Evolutionary conservation across 495 filamentous ascomycete species (phyloP).

Genomic region (Neurospora sp.): DNA sequence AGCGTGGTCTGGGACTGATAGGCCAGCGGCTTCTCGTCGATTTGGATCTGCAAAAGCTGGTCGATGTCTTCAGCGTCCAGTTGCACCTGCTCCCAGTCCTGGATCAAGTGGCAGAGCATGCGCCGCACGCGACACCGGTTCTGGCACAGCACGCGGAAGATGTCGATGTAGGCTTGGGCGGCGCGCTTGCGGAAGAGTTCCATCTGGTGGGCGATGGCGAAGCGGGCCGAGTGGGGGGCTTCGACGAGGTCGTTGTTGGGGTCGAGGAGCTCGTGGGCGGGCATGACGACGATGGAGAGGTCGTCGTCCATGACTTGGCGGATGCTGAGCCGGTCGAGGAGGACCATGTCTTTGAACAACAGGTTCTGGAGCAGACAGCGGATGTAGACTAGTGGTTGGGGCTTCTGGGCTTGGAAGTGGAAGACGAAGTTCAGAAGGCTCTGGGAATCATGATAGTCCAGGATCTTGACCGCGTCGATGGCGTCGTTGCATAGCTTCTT

Average conservation of each 20-base stretch:
- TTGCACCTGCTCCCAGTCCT: constrained; percentile 80
- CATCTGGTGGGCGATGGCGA: constrained; percentile 66
- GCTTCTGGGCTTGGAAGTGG: constrained; percentile 65
- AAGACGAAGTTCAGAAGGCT: constrained; percentile 61
- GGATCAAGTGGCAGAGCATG: constrained; percentile 67
- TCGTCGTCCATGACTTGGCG: constrained; percentile 72
- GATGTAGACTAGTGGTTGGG: constrained; percentile 75
- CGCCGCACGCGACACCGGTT: constrained; percentile 83
- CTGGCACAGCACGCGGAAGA: constrained; percentile 73
- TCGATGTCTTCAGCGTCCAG: constrained; percentile 74
- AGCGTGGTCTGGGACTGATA: constrained; percentile 14
- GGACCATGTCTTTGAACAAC: constrained; percentile 59
- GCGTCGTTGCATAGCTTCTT: constrained; percentile 63
- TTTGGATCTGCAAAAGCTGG: constrained; percentile 53
- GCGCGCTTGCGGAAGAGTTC: constrained; percentile 69
- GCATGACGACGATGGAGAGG: constrained; percentile 64
- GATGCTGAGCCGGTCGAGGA: constrained; percentile 55
- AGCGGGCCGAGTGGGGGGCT: constrained; percentile 62
- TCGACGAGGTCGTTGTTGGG: constrained; percentile 66
- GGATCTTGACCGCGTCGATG: constrained; percentile 55
- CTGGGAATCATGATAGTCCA: constrained; percentile 57
- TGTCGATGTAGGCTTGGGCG: constrained; percentile 68
- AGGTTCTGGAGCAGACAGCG: constrained; percentile 70
- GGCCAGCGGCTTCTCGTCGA: constrained; percentile 47
- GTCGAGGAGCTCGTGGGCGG: constrained; percentile 59